phyloP scores from a whole-genome alignment of 257 asterid genomes.

The Solanum chilense region DNA sequence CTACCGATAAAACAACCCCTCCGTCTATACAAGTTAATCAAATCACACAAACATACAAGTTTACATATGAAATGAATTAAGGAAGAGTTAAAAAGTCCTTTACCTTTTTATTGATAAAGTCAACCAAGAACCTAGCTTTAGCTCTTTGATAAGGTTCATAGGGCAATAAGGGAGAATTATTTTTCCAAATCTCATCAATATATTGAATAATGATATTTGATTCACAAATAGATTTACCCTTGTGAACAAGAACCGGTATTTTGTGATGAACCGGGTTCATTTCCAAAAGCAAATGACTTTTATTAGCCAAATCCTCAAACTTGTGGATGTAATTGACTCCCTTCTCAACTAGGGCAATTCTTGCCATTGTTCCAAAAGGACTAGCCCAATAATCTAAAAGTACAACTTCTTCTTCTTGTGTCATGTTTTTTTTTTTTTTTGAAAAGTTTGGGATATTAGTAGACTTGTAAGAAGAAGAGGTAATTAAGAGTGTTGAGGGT shows the following conservation, averaged over 20 bases:
- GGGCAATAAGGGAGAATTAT: neutral
- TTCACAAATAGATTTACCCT: slow-evolving; percentile 15
- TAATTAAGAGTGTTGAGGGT: neutral
- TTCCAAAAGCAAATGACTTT: slow-evolving; percentile 4
- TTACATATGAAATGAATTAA: neutral
- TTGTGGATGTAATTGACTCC: neutral
- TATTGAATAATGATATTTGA: slow-evolving; percentile 13
- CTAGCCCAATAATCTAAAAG: slow-evolving; percentile 3
- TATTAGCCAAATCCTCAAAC: neutral
- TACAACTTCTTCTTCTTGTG: neutral
- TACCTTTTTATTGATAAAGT: slow-evolving; percentile 13
- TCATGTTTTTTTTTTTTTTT: neutral
- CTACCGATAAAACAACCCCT: neutral
- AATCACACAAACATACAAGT: neutral
- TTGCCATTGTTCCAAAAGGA: neutral
- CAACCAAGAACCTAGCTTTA: slow-evolving; percentile 15
- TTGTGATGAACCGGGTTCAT: slow-evolving; percentile 10
- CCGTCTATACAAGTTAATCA: neutral
- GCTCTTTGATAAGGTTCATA: neutral
- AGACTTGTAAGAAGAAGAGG: neutral
- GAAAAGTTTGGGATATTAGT: neutral
- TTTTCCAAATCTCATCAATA: slow-evolving; percentile 9
- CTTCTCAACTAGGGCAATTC: slow-evolving; percentile 1
- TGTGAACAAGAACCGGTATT: slow-evolving; percentile 10
- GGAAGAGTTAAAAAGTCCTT: neutral